Evolutionary conservation across 306 rosid species (phyloP).

Genomic region (Trichosanthes truncata): DNA sequence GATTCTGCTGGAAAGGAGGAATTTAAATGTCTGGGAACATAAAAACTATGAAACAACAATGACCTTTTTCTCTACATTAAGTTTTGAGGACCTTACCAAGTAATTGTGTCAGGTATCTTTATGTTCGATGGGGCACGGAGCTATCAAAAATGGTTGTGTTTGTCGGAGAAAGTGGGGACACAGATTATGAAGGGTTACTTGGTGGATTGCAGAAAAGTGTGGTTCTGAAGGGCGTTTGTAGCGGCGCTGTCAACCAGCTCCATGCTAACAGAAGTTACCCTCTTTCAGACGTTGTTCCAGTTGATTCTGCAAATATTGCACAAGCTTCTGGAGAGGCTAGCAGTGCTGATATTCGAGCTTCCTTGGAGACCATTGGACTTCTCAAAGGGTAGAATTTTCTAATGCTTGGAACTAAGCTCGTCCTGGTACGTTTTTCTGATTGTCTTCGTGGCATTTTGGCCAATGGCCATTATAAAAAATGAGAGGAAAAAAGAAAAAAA

Average conservation of each 20-base stretch:
- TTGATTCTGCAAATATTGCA: conserved; percentile 58
- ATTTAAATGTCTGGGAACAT: background rate
- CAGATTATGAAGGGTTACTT: conserved; percentile 91
- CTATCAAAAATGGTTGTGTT: conserved; percentile 87
- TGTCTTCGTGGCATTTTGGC: conserved; percentile 8
- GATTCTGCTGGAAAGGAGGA: background rate
- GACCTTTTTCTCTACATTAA: background rate
- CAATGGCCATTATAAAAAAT: background rate
- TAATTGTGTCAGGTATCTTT: conserved; percentile 50
- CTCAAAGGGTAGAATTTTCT: conserved; percentile 24
- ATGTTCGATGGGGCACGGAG: conserved; percentile 92
- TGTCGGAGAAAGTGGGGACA: conserved; percentile 90
- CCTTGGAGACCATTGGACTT: conserved; percentile 58
- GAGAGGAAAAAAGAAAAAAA: background rate
- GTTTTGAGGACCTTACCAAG: background rate
- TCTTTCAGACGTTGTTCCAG: conserved; percentile 72
- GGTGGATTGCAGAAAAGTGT: conserved; percentile 80
- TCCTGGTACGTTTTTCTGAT: background rate
- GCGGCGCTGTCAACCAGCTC: conserved; percentile 52
- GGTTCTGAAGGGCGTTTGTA: conserved; percentile 65
- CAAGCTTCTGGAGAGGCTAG: conserved; percentile 49
- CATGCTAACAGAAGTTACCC: conserved; percentile 81
- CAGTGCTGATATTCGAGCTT: conserved; percentile 47
- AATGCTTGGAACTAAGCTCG: background rate
- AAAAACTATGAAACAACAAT: background rate